These are phyloP conservation scores for Tricholoma sp. DNA, from an alignment of 768 basidiomycete genomes.

Conservation along the genomic window DNA sequence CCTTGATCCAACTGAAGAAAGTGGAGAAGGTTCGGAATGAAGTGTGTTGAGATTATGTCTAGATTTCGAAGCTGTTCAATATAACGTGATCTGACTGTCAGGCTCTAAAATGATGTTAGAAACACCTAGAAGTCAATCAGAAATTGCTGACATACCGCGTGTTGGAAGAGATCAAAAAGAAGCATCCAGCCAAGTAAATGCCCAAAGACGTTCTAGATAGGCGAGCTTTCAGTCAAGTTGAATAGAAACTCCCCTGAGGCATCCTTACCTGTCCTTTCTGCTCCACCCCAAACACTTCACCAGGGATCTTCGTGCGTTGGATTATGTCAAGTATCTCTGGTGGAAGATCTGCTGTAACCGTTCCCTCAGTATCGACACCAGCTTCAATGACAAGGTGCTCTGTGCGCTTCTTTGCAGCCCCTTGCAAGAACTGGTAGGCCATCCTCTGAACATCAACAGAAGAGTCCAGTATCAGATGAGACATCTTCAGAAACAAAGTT, in stretches of 20 bases:
- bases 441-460: conserved; percentile 65
- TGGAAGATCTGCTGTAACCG: conserved; percentile 54
- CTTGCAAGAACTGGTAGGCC: conserved; percentile 67
- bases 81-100: conserved; percentile 81
- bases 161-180: conserved; percentile 76
- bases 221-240: conserved; percentile 21
- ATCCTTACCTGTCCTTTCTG: not conserved
- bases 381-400: conserved; percentile 85
- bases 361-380: conserved; percentile 66
- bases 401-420: conserved; percentile 69
- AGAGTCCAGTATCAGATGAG: conserved; percentile 68
- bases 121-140: not conserved
- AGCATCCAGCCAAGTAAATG: conserved; percentile 87
- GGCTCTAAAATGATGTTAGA: conserved; percentile 48
- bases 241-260: conserved; percentile 13
- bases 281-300: not conserved
- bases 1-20: conserved; percentile 66
- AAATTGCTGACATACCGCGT: conserved; percentile 56
- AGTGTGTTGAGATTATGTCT: conserved; percentile 53
- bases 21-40: conserved; percentile 70
- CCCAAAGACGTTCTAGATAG: conserved; percentile 50
- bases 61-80: conserved; percentile 78
- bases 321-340: conserved; percentile 61
- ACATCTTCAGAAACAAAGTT: conserved; percentile 48
- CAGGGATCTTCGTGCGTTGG: conserved; percentile 27